Evolutionary conservation across 805 yeast species (phyloP).

Genomic region (Saturnispora bothae): DNA sequence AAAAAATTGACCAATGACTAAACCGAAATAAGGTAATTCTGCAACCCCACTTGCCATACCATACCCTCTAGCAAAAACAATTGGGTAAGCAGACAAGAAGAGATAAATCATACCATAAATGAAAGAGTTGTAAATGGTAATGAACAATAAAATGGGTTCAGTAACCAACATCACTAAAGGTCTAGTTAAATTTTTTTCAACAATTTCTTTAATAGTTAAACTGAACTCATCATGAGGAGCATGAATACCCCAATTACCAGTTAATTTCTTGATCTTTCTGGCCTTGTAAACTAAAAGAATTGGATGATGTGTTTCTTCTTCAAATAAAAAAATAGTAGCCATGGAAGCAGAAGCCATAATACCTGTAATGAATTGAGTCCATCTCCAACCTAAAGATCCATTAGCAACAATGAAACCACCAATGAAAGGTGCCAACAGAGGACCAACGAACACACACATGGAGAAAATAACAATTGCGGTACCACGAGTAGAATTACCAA

Average conservation of each 20-base stretch:
- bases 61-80: constrained; percentile 55
- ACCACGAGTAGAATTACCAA: constrained; percentile 57
- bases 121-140: constrained; percentile 65
- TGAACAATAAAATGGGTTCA: constrained; percentile 64
- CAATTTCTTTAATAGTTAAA: constrained; percentile 46
- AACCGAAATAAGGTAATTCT: constrained; percentile 70
- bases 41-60: constrained; percentile 52
- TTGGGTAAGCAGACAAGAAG: constrained; percentile 66
- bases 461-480: constrained; percentile 63
- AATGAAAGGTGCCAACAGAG: constrained; percentile 71
- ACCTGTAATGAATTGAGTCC: constrained; percentile 67
- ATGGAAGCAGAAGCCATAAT: constrained; percentile 38
- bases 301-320: constrained; percentile 66
- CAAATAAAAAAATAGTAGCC: constrained; percentile 32
- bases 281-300: constrained; percentile 56
- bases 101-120: constrained; percentile 72
- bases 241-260: constrained; percentile 75
- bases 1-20: constrained; percentile 55
- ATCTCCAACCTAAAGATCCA: constrained; percentile 63
- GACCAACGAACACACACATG: constrained; percentile 68
- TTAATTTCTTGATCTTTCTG: constrained; percentile 44
- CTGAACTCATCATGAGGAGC: constrained; percentile 64
- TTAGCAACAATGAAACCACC: constrained; percentile 58
- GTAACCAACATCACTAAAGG: constrained; percentile 56
- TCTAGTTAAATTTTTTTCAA: constrained; percentile 51